Percentiles rank a stretch among this genome's conserved stretches.
Evolutionary conservation across 805 yeast genomes (phyloP).

Genomic region (Starmerella sp.): DNA sequence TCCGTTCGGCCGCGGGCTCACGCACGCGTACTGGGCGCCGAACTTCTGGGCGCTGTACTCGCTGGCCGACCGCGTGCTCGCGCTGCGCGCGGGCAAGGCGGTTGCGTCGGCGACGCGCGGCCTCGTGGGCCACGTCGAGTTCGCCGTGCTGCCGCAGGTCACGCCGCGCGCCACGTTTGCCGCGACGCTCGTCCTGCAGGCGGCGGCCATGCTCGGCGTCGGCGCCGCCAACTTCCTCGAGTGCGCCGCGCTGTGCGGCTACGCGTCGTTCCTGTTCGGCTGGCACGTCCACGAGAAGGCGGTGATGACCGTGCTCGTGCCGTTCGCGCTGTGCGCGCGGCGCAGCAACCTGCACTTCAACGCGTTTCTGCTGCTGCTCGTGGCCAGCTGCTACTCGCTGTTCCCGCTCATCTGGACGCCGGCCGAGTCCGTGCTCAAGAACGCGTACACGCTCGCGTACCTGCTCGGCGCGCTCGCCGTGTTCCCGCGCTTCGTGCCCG

Average conservation of each 20-base stretch:
- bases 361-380: constrained; percentile 58
- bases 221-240: constrained; percentile 52
- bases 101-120: constrained; percentile 60
- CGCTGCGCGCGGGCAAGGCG: constrained; percentile 23
- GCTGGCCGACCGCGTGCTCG: constrained; percentile 59
- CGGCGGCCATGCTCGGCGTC: constrained; percentile 46
- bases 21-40: constrained; percentile 99
- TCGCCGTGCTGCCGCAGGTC: constrained; percentile 68
- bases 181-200: constrained; percentile 74
- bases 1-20: constrained; percentile 88
- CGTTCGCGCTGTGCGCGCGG: constrained; percentile 57
- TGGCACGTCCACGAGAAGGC: constrained; percentile 99
- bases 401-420: constrained; percentile 78
- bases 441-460: constrained; percentile 73
- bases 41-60: constrained; percentile 94
- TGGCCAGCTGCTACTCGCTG: constrained; percentile 75
- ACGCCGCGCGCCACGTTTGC: constrained; percentile 67
- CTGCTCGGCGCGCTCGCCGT: constrained; percentile 63
- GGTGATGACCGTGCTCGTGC: constrained; percentile 75
- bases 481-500: constrained; percentile 34
- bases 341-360: constrained; percentile 57
- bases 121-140: constrained; percentile 79
- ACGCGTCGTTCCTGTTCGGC: constrained; percentile 83
- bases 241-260: constrained; percentile 77
- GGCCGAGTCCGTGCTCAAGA: constrained; percentile 68